Percentiles rank a stretch among this genome's conserved stretches.
These are phyloP conservation scores for Xylaria sp. DNA, from an alignment of 495 filamentous ascomycete genomes.

Conservation along the genomic window DNA sequence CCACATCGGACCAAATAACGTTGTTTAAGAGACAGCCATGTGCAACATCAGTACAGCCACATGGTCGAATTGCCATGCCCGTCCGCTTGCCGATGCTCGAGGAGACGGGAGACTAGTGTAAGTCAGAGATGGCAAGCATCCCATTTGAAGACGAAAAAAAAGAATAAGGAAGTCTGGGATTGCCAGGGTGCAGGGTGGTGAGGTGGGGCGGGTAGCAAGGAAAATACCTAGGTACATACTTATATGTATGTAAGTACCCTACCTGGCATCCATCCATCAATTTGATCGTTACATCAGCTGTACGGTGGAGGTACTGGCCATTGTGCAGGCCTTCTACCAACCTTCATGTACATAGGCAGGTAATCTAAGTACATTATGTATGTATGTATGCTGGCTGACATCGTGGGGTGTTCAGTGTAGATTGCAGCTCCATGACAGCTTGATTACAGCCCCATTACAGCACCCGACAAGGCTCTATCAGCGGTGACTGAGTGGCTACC, in stretches of 20 bases:
- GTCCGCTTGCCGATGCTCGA: slow-evolving; percentile 9
- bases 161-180: neutral
- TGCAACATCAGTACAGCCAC: slow-evolving; percentile 6
- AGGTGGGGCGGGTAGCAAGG: slow-evolving; percentile 9
- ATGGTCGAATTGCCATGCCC: slow-evolving; percentile 11
- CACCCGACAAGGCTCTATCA: slow-evolving; percentile 4
- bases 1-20: neutral
- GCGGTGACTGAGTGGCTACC: neutral
- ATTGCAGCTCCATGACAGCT: neutral
- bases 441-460: neutral
- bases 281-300: slow-evolving; percentile 6
- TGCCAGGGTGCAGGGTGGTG: neutral
- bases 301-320: slow-evolving; percentile 6
- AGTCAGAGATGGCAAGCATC: neutral
- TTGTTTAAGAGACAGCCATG: slow-evolving; percentile 3
- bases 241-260: neutral
- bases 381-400: neutral
- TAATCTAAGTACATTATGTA: too few species aligned
- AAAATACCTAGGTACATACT: neutral
- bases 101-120: neutral
- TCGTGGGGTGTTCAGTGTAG: slow-evolving; percentile 5
- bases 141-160: slow-evolving; percentile 15
- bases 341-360: too few species aligned
- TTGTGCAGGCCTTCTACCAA: neutral
- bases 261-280: neutral